Conservation (phyloP, 202 grass and related monocot species). For the Dendrocalamus latiflorus region DNA sequence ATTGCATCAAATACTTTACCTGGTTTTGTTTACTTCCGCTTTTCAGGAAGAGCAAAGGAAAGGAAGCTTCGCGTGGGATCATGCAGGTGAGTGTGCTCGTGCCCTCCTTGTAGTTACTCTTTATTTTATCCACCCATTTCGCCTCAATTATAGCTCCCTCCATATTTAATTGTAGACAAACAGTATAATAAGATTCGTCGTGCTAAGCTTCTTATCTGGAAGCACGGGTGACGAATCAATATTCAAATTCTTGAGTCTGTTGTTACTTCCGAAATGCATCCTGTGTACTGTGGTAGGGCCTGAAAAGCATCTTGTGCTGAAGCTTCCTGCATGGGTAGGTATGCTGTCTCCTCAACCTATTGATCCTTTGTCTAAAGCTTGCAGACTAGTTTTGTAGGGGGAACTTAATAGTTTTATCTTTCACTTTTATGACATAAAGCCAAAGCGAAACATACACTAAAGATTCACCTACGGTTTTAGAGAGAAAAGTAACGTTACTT, state of each 20-base stretch:
- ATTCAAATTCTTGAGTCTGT: constrained; percentile 12
- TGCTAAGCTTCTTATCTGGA: constrained; percentile 41
- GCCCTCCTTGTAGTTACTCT: constrained; percentile 18
- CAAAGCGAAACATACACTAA: constrained; percentile 2
- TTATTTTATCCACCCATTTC: constrained; percentile 17
- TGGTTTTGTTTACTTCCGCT: constrained; percentile 37
- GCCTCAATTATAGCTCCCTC: constrained; percentile 1
- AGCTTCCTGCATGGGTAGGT: constrained; percentile 17
- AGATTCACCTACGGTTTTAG: constrained; percentile 24
- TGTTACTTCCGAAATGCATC: constrained; percentile 19
- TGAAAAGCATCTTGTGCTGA: constrained; percentile 29
- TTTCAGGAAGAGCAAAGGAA: constrained; percentile 49
- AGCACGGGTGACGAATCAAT: neutral
- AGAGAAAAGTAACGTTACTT: constrained; percentile 39
- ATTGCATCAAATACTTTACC: constrained; percentile 20
- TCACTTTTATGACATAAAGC: constrained; percentile 29
- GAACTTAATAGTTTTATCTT: constrained; percentile 15
- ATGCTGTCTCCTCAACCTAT: constrained; percentile 18
- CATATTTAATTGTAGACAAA: neutral
- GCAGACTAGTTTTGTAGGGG: neutral
- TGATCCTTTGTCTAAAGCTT: constrained; percentile 19
- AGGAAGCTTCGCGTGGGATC: constrained; percentile 54
- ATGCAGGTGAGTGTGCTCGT: constrained; percentile 29
- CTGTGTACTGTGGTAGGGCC: neutral
- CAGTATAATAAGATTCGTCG: constrained; percentile 25